A percentile compares a stretch with the other conserved stretches of the same genome.
Conservation (phyloP, 2,329 filamentous ascomycete species). For the Fonsecaea pedrosoi region DNA sequence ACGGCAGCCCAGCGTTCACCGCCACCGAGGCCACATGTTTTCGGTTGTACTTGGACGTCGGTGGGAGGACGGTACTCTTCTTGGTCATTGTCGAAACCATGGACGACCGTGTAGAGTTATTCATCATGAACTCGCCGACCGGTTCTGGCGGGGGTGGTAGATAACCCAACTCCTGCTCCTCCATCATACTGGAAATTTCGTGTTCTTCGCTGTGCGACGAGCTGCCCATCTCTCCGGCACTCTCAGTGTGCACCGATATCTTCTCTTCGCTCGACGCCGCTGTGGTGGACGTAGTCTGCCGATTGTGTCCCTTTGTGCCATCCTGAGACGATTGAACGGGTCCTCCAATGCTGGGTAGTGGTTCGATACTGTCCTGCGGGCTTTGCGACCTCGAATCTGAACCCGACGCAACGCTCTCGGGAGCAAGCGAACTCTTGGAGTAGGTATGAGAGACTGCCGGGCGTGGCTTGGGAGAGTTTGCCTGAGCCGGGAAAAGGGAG, state of each 20-base stretch:
- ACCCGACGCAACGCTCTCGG: conserved; percentile 26
- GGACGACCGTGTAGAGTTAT: conserved; percentile 32
- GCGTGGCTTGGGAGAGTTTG: conserved; percentile 32
- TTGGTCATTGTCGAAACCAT: conserved; percentile 27
- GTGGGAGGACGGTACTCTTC: conserved; percentile 29
- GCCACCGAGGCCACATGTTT: conserved; percentile 33
- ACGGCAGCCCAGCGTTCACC: conserved; percentile 20
- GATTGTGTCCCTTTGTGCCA: conserved; percentile 22
- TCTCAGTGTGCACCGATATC: conserved; percentile 30
- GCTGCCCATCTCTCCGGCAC: conserved; percentile 15
- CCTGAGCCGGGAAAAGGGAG: conserved; percentile 31
- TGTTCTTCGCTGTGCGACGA: conserved; percentile 28
- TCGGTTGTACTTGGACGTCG: conserved; percentile 40
- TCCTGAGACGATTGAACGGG: conserved; percentile 10
- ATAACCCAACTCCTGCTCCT: conserved; percentile 24
- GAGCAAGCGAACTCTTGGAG: conserved; percentile 35
- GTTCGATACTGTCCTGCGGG: conserved; percentile 27
- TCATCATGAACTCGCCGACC: conserved; percentile 7
- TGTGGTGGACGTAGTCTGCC: conserved; percentile 25
- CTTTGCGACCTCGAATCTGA: conserved; percentile 30
- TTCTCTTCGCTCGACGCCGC: conserved; percentile 30
- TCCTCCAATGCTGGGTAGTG: conserved; percentile 20
- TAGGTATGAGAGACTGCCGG: conserved; percentile 31
- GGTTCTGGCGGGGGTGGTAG: conserved; percentile 12
- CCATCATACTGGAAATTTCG: conserved; percentile 26